Base-by-base conservation (phyloP, 2,329 filamentous ascomycete species). In the Pleomassaria siparia region DNA sequence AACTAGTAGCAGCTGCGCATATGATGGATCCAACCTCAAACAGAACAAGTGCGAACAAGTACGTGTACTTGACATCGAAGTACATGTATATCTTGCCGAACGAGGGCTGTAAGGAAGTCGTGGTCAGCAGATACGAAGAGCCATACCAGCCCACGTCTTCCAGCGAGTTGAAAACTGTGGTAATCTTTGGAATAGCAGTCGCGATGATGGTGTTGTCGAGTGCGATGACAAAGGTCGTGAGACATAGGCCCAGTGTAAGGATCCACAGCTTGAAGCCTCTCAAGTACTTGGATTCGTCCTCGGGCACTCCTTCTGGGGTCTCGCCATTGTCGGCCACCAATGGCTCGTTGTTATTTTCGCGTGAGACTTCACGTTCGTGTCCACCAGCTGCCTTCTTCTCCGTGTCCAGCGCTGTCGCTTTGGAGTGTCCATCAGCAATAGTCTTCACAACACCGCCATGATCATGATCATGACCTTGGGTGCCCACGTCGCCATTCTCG, bases 61-160 rank as follows among this genome's bases (percentile, higher is more conserved):
- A 84, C 1, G 72, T 73, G 42, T 69, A 78, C 55, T 78, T 78
- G 49, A 82, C 72, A 11, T 75, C 68, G 54, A 82, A 83, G 62
- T 79, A 80, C 42, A 80, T 84, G 7, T 82, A 87, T 2, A 85
- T 81, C 67, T 79, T 79, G 21, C 75, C 79, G 33, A 72, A 78
- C 1, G 73, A 73, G 4, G 75, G 75, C 47, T 77, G 76, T 0
- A 72, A 51, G 1, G 70, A 60, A 29, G 68, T 71, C 6, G 67
- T 75, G 3, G 74, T 64, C 55, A 78, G 49, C 55, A 81, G 64
- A 76, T 83, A 67, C 0, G 64, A 56, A 0, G 61, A 66, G 3
- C 66, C 71, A 45, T 75, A 75, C 72, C 73, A 75, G 4, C 69
- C 71, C 3, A 74, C 66, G 56, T 74, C 71, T 11, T 63, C 56